Evolutionary conservation across 192 early-diverging fungal genomes (phyloP), one percentile per base, ranked within the genome.

Genomic region (Gryganskiella cystojenkinii): DNA sequence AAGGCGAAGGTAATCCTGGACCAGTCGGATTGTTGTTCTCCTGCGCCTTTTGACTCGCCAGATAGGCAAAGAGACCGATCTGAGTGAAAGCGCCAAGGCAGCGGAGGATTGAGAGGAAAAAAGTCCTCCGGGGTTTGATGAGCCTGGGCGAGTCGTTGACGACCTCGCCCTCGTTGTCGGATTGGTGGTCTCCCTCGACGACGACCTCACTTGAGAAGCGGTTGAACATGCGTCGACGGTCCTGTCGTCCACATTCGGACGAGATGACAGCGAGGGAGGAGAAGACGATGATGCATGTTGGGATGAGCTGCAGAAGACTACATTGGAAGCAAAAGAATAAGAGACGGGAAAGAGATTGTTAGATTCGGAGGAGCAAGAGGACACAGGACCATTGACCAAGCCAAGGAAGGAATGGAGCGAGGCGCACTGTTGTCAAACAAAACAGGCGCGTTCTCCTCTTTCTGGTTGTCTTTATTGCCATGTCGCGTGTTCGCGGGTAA

Each of bases 261-360:
- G 74, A 69, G 52, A 78, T 78, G 66, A 78, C 34, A 3, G 74
- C 66, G 13, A 78, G 66, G 8, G 74, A 78, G 15, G 74, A 78
- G 40, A 78, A 78, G 42, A 78, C 56, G 56, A 78, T 78, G 47
- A 78, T 69, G 44, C 74, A 78, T 22, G 74, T 78, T 14, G 74
- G 74, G 49, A 78, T 50, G 22, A 78, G 61, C 33, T 78, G 74
- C 42, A 78, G 19, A 15, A 69, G 55, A 60, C 74, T 78, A 54
- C 22, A n/a, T n/a, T n/a, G n/a, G 17, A 37, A 4, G 19, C 8
- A 17, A 31, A 27, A 6, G 20, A n/a, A 19, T 19, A 54, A 50
- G 8, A 50, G 49, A 8, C 17, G n/a, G 49, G 49, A n/a, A n/a
- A n/a, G 20, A n/a, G 17, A 22, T n/a, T 11, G 49, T 50, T 50